These are phyloP conservation scores for Wolfiporia cocos DNA, from an alignment of 1,284 basidiomycete species.

Conservation along the genomic window DNA sequence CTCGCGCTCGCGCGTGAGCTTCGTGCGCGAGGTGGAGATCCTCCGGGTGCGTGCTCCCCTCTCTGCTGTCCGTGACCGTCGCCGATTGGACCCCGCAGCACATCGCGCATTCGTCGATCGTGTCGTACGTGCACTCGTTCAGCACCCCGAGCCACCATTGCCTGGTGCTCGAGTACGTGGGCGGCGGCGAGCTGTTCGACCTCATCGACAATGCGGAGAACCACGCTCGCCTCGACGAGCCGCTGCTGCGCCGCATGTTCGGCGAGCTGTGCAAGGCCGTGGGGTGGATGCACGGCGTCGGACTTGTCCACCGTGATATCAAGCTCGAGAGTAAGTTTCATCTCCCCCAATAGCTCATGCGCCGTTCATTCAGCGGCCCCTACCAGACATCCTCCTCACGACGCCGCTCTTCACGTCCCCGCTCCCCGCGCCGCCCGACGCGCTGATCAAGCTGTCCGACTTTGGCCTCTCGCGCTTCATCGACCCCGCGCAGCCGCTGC, in stretches of 20 bases:
- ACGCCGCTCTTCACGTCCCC: constrained; percentile 28
- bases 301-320: constrained; percentile 88
- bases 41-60: constrained; percentile 46
- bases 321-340: constrained; percentile 83
- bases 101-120: constrained; percentile 81
- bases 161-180: constrained; percentile 74
- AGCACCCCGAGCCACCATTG: constrained; percentile 74
- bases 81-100: constrained; percentile 39
- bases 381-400: constrained; percentile 49
- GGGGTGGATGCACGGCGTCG: constrained; percentile 86
- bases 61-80: constrained; percentile 5
- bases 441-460: constrained; percentile 84
- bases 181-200: constrained; percentile 83
- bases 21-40: constrained; percentile 85
- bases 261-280: constrained; percentile 78
- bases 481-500: constrained; percentile 58
- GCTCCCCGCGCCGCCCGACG: constrained; percentile 40
- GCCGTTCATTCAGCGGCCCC: constrained; percentile 11
- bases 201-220: constrained; percentile 63
- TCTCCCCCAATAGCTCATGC: constrained; percentile 1
- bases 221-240: constrained; percentile 43
- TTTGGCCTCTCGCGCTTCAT: constrained; percentile 90
- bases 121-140: constrained; percentile 68
- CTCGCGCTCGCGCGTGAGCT: constrained; percentile 76
- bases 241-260: constrained; percentile 72